Percentiles rank a stretch among this genome's conserved stretches.
These are phyloP conservation scores for Cladosporium halotolerans DNA, from an alignment of 2,329 filamentous ascomycete species.

Conservation along the genomic window DNA sequence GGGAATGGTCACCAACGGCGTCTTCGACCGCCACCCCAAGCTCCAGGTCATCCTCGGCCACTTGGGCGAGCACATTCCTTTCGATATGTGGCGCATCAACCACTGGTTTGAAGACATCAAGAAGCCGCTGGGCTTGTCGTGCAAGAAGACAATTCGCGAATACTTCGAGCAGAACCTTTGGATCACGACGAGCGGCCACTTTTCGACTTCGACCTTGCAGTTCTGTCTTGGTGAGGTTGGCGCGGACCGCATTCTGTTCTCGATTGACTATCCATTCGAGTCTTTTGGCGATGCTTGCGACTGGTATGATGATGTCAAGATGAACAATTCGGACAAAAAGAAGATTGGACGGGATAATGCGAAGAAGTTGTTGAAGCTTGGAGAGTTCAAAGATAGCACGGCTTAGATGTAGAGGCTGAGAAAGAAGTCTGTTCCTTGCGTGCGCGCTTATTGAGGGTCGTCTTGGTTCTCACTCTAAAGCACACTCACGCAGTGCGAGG, in stretches of 20 bases:
- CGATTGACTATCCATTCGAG: conserved; percentile 28
- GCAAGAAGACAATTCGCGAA: conserved; percentile 44
- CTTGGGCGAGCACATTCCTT: conserved; percentile 45
- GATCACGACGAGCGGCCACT: conserved; percentile 53
- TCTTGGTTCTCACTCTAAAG: too few relatives aligned
- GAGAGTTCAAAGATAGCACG: conserved; percentile 13
- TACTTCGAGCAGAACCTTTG: conserved; percentile 53
- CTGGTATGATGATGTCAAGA: conserved; percentile 24
- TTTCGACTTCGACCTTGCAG: conserved; percentile 48
- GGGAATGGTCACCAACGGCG: conserved; percentile 45
- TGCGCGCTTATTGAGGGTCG: too few relatives aligned
- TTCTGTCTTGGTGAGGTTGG: conserved; percentile 46
- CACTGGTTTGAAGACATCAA: conserved; percentile 47
- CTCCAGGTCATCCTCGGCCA: conserved; percentile 45
- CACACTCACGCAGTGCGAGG: too few relatives aligned
- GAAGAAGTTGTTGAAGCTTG: conserved; percentile 25
- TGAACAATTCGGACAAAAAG: conserved; percentile 18
- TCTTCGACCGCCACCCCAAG: conserved; percentile 44
- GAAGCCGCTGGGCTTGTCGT: conserved; percentile 44
- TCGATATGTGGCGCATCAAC: conserved; percentile 44
- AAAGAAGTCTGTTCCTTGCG: too few relatives aligned
- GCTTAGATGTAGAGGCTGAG: neutral
- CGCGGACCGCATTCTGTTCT: conserved; percentile 24
- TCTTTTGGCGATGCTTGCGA: conserved; percentile 24
- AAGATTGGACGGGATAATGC: conserved; percentile 28